Evolutionary conservation across 352 stramenopile genomes (phyloP).

Genomic region (Plasmopara muralis): DNA sequence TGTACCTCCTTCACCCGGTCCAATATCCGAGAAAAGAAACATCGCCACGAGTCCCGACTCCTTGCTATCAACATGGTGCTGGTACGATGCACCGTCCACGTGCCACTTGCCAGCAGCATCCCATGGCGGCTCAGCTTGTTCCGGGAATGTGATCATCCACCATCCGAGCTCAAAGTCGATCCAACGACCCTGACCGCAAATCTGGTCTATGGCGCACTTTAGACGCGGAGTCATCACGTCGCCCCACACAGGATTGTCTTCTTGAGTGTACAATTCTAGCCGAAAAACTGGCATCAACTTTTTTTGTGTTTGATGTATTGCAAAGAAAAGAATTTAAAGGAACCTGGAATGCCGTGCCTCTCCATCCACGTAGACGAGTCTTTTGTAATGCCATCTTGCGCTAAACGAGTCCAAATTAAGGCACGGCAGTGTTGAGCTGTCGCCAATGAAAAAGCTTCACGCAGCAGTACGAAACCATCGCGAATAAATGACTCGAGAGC

Average conservation of each 20-base stretch:
- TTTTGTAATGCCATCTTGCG: conserved; percentile 28
- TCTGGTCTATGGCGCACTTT: conserved; percentile 53
- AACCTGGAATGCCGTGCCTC: conserved; percentile 47
- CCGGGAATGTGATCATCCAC: conserved; percentile 80
- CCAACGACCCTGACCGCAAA: conserved; percentile 60
- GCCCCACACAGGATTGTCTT: conserved; percentile 37
- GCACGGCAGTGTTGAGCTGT: conserved; percentile 38
- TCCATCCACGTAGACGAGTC: conserved; percentile 50
- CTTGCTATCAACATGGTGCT: conserved; percentile 51
- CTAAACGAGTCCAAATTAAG: conserved; percentile 38
- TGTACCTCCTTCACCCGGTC: conserved; percentile 38
- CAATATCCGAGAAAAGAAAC: conserved; percentile 33
- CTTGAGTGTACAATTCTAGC: conserved; percentile 42
- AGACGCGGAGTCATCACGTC: conserved; percentile 40
- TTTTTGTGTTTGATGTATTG: background rate
- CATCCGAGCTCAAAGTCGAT: conserved; percentile 69
- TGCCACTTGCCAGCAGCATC: conserved; percentile 71
- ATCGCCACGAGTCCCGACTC: conserved; percentile 25
- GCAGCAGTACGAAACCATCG: conserved; percentile 66
- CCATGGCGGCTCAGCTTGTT: conserved; percentile 46
- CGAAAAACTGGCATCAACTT: background rate
- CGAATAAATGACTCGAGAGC: conserved; percentile 51
- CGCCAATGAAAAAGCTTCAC: conserved; percentile 37
- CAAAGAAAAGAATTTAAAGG: conserved; percentile 3
- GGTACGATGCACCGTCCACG: conserved; percentile 48